Conservation (phyloP, 2,329 filamentous ascomycete species). For the Neofusicoccum cordaticola region DNA sequence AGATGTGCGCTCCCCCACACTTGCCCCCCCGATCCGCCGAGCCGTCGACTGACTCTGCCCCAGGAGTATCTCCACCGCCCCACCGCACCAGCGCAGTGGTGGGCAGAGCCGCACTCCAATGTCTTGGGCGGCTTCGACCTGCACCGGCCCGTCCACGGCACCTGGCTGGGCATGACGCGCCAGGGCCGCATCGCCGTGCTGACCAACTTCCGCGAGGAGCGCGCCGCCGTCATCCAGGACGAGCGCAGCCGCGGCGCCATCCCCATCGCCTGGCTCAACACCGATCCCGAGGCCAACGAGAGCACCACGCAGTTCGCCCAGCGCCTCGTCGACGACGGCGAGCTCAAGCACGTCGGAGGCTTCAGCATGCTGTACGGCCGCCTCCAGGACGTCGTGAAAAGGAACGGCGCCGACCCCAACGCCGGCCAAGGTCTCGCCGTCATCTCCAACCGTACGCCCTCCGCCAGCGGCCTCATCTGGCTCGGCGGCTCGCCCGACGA, state of each 20-base stretch:
- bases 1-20: constrained; percentile 35
- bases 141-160: constrained; percentile 58
- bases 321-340: constrained; percentile 53
- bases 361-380: constrained; percentile 62
- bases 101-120: constrained; percentile 50
- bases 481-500: constrained; percentile 49
- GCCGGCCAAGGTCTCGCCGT: constrained; percentile 49
- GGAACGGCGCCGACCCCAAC: not conserved
- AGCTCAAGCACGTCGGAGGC: constrained; percentile 58
- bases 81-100: constrained; percentile 59
- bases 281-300: constrained; percentile 38
- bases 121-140: constrained; percentile 62
- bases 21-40: not conserved
- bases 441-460: constrained; percentile 60
- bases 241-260: constrained; percentile 57
- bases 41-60: not conserved
- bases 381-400: constrained; percentile 42
- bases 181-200: constrained; percentile 61
- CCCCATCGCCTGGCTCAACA: constrained; percentile 58
- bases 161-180: constrained; percentile 62
- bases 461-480: constrained; percentile 50
- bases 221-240: constrained; percentile 40
- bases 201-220: constrained; percentile 62
- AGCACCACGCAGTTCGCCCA: constrained; percentile 52
- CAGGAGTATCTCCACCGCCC: constrained; percentile 63